Base-by-base conservation (phyloP, 345 rosid species). In the Hibiscus tridactylites region DNA sequence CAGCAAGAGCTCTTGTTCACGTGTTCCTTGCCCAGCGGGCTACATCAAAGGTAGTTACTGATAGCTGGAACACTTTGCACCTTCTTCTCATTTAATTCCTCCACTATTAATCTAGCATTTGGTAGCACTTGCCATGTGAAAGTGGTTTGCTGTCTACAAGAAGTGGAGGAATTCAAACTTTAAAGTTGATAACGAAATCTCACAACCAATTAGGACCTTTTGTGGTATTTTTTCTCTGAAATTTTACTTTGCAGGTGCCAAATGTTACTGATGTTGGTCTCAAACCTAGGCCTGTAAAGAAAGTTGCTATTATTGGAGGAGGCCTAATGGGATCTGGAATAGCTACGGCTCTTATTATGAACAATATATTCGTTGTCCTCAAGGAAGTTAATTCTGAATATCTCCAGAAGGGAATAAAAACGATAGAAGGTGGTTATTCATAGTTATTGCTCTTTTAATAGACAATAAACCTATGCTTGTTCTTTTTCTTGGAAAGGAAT, bases 251-350 rank as follows among this genome's bases (percentile, higher is more conserved):
- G 47, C 93, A 94, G 98, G 93, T 91, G 76, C 98, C 98, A 56
- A 85, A 81, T 77, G 85, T 94, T 69, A 84, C 98, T 65, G 97
- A 91, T 79, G 66, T 79, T 82, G 96, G 96, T 68, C 86, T 94
- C 71, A 91, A 94, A 81, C 97, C 97, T 9, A 84, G 91, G 77
- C 75, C 73, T 68, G 76, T 88, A 35, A 94, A 83, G 78, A 94
- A 91, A 77, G 95, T 88, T 77, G 97, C 98, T 69, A 88, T 94
- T 62, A 90, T 94, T 78, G 98, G 98, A 79, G 98, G 98, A 76
- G 98, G 98, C 64, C 84, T 94, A 54, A 94, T 94, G 97, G 98
- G 98, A 74, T 91, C 94, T 79, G 97, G 98, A 79, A 93, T 93
- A 61, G 90, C 96, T 77, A 89, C 97, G 0, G 96, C 95, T 67